Evolutionary conservation across 2,329 filamentous ascomycete genomes (phyloP).

Genomic region (Verticillium isaacii): DNA sequence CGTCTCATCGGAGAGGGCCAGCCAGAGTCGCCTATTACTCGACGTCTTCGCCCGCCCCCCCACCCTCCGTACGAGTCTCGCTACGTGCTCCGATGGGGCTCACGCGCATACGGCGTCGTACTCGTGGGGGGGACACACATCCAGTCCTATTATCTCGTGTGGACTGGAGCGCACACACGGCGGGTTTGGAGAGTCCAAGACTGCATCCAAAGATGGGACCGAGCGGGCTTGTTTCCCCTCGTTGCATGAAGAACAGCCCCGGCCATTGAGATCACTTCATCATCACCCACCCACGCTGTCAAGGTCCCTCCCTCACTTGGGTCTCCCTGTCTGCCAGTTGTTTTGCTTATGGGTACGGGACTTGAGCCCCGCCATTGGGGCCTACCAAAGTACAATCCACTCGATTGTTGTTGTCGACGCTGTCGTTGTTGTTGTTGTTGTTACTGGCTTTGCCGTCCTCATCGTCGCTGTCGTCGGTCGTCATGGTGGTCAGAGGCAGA

Average conservation of each 20-base stretch:
- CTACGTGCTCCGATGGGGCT: neutral
- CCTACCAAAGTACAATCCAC: neutral
- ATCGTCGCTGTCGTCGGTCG: too few species aligned
- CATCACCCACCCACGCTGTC: neutral
- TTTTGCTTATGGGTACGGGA: neutral
- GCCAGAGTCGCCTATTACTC: too few species aligned
- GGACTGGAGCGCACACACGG: neutral
- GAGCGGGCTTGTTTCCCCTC: neutral
- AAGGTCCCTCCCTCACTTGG: neutral
- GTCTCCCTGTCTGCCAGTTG: neutral
- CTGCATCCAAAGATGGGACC: neutral
- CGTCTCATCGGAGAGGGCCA: too few species aligned
- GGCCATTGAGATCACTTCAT: neutral
- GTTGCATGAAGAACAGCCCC: neutral
- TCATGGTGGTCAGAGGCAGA: neutral
- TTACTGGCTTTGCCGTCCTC: neutral
- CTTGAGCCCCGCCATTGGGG: neutral
- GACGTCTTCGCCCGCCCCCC: neutral
- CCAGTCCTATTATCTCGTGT: neutral
- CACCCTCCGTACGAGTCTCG: neutral
- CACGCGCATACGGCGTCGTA: neutral
- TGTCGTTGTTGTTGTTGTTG: neutral
- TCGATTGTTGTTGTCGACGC: neutral
- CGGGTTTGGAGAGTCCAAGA: neutral
- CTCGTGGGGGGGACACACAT: neutral